Evolutionary conservation across 2,329 filamentous ascomycete genomes (phyloP), one percentile per base, ranked within the genome.

Genomic region (Pezicula carpinea): DNA sequence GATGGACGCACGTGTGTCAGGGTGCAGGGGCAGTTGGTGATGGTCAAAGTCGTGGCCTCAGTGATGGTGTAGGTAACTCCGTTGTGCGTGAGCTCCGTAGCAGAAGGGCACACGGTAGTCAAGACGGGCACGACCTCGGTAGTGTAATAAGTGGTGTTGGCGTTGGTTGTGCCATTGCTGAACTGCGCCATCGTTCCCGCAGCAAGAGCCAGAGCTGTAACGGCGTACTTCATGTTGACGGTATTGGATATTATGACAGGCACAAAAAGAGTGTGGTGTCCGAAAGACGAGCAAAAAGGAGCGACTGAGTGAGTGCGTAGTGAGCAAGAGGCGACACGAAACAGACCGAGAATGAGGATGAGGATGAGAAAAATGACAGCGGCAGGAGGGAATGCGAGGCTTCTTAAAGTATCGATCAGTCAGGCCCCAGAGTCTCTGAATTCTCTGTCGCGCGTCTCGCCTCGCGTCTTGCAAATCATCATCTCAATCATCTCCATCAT

Each of bases 61-160:
- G 82, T 82, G 69, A 89, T 73, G 59, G 77, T 84, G 76, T 85
- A 87, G 69, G 83, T 87, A 66, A 76, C 73, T 69, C 69, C 72
- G 64, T 75, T 77, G 71, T 85, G 74, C 62, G 76, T 78, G 68
- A 88, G 69, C 59, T 72, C 67, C 59, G 85, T 88, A 55, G 85
- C 66, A 57, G 64, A 73, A 18, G 85, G 83, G 80, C 46, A 43
- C 15, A 45, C n/a, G 17, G 39, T 23, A n/a, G 44, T 18, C 7
- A 35, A 33, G 23, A 35, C 40, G 43, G 46, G 39, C 43, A 52
- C 38, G 38, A 40, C 19, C 22, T 40, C 38, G 21, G 38, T 40
- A 23, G 38, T 40, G 38, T 86, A 89, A 80, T 76, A 87, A 64
- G 85, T 89, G 69, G 77, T 11, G 3, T 29, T 82, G 73, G 79